Evolutionary conservation across 345 rosid genomes (phyloP).

Genomic region (Rhizophora apiculata): DNA sequence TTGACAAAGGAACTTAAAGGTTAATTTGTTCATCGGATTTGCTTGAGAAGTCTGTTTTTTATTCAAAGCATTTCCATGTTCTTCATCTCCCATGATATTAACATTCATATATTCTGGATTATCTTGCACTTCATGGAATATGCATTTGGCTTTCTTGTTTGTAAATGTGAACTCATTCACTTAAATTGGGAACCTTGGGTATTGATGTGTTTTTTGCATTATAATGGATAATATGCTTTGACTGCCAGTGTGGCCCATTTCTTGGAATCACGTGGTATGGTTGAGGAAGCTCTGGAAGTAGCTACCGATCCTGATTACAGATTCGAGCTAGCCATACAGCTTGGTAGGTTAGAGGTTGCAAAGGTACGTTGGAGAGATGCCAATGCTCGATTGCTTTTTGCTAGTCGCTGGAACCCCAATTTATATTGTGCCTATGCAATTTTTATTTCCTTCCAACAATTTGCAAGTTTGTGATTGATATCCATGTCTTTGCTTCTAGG

Average conservation of each 20-base stretch:
- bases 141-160: no score
- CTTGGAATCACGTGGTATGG: conserved; percentile 97
- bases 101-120: no score
- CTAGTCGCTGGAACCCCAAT: background rate
- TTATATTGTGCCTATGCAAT: background rate
- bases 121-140: no score
- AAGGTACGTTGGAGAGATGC: conserved; percentile 46
- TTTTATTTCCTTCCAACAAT: background rate
- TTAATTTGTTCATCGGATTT: no score
- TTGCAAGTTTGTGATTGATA: conserved; percentile 7
- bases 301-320: conserved; percentile 98
- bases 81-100: no score
- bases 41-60: no score
- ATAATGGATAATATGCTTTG: conserved; percentile 21
- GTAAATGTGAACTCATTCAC: no score
- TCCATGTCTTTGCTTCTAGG: conserved; percentile 39
- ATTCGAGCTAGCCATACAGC: conserved; percentile 93
- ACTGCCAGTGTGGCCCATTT: conserved; percentile 86
- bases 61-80: no score
- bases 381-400: background rate
- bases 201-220: background rate
- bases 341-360: conserved; percentile 89
- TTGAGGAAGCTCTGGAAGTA: conserved; percentile 92
- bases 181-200: background rate
- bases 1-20: no score